Conservation (phyloP, 1,139 yeast genomes). For the Lodderomyces oxycetoniae region DNA sequence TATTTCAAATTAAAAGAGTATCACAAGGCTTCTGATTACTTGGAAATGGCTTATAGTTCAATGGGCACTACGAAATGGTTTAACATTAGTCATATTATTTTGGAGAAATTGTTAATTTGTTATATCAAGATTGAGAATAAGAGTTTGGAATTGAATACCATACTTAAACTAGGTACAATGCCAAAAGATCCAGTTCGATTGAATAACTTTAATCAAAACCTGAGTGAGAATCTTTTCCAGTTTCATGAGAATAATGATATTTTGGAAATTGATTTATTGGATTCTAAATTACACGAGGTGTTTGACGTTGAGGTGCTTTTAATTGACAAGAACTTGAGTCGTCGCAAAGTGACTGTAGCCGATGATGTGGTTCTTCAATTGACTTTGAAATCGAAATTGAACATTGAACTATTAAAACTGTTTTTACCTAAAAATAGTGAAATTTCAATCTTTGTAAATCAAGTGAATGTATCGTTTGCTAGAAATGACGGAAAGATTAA, state of each 20-base stretch:
- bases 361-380: slow-evolving; percentile 22
- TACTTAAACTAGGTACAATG: slow-evolving; percentile 12
- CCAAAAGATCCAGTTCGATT: slow-evolving; percentile 4
- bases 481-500: slow-evolving; percentile 8
- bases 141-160: slow-evolving; percentile 9
- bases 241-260: slow-evolving; percentile 1
- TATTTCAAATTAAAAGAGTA: slow-evolving; percentile 16
- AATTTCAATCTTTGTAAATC: slow-evolving; percentile 13
- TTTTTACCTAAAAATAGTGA: slow-evolving; percentile 13
- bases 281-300: slow-evolving; percentile 11
- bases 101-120: slow-evolving; percentile 13
- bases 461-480: slow-evolving; percentile 12
- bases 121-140: slow-evolving; percentile 7
- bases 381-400: slow-evolving; percentile 13
- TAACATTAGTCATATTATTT: slow-evolving; percentile 10
- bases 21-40: slow-evolving; percentile 11
- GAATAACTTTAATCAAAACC: too few relatives aligned
- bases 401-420: slow-evolving; percentile 11
- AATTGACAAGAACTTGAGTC: slow-evolving; percentile 6
- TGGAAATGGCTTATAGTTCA: slow-evolving; percentile 11
- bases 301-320: slow-evolving; percentile 16
- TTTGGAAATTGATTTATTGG: slow-evolving; percentile 10
- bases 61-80: slow-evolving; percentile 10
- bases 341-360: slow-evolving; percentile 15
- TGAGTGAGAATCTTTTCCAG: slow-evolving; percentile 2